Percentiles rank a stretch among this genome's conserved stretches.
phyloP scores from a whole-genome alignment of 768 basidiomycete genomes.

The Pholiota conissans region DNA sequence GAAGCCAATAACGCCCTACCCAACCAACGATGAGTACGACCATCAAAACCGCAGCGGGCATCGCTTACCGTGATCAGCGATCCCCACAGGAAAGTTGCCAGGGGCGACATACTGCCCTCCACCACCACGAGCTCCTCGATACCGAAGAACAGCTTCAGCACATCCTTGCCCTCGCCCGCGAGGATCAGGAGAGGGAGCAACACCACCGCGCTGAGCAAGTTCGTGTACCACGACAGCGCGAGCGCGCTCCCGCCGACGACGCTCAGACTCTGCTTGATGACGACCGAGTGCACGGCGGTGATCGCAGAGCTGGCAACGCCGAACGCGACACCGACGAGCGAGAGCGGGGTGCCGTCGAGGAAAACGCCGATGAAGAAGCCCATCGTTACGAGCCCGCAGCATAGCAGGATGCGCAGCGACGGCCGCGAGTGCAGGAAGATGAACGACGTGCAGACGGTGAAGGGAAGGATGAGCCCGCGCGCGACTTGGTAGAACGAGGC shows the following conservation, averaged over 20 bases:
- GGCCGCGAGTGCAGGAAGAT: conserved; percentile 75
- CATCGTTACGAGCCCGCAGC: conserved; percentile 79
- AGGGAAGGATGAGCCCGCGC: conserved; percentile 89
- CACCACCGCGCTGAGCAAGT: conserved; percentile 72
- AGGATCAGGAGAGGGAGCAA: conserved; percentile 74
- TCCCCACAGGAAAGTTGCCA: conserved; percentile 75
- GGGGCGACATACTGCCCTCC: conserved; percentile 42
- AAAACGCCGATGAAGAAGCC: conserved; percentile 94
- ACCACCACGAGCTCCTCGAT: conserved; percentile 33
- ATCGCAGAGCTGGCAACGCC: conserved; percentile 86
- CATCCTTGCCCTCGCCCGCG: conserved; percentile 70
- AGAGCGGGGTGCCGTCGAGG: conserved; percentile 65
- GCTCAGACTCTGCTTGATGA: conserved; percentile 85
- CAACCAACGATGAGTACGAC: neutral
- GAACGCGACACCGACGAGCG: conserved; percentile 68
- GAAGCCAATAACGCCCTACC: conserved; percentile 84
- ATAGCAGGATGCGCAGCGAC: conserved; percentile 68
- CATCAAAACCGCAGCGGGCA: neutral
- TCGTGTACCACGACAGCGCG: conserved; percentile 90
- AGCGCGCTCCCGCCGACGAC: conserved; percentile 85
- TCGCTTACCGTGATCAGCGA: conserved; percentile 72
- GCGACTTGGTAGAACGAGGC: conserved; percentile 97
- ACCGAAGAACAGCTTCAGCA: conserved; percentile 60
- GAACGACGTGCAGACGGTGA: conserved; percentile 89
- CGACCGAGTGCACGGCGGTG: conserved; percentile 87